Percentiles rank a stretch among this genome's conserved stretches.
Evolutionary conservation across 108 stramenopile species (phyloP).

Genomic region (Pseudonitzschia pungens): DNA sequence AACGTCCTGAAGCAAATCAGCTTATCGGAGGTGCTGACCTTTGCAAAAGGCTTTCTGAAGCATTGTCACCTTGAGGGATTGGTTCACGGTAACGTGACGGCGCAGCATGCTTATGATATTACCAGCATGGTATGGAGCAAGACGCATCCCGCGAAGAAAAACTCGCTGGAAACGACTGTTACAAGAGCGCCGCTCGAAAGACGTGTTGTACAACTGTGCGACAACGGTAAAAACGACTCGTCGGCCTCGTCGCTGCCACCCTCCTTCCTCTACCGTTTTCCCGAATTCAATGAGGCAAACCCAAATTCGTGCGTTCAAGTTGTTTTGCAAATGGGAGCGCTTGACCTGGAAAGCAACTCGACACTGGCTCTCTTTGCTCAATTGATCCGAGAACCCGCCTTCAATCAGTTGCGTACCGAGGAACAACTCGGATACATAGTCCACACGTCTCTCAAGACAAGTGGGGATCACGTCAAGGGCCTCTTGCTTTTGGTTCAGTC

Average conservation of each 20-base stretch:
- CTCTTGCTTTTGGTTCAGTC: conserved; percentile 58
- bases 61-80: conserved; percentile 51
- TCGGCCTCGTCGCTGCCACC: background rate
- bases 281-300: conserved; percentile 49
- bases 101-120: conserved; percentile 52
- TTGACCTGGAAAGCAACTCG: conserved; percentile 40
- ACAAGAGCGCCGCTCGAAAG: conserved; percentile 16
- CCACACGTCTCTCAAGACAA: conserved; percentile 58
- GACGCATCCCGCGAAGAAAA: background rate
- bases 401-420: conserved; percentile 84
- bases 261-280: conserved; percentile 48
- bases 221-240: background rate
- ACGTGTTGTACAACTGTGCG: conserved; percentile 57
- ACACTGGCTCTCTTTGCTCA: conserved; percentile 62
- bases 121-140: conserved; percentile 27
- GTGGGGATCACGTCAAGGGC: conserved; percentile 58
- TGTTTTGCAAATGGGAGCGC: conserved; percentile 47
- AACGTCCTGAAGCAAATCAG: conserved; percentile 32
- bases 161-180: background rate
- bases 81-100: conserved; percentile 71
- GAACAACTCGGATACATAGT: conserved; percentile 92
- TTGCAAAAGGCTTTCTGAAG: conserved; percentile 42
- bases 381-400: conserved; percentile 79
- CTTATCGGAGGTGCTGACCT: conserved; percentile 37
- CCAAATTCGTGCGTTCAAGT: conserved; percentile 41